phyloP scores from a whole-genome alignment of 495 filamentous ascomycete species.

The Pseudevernia furfuracea region DNA sequence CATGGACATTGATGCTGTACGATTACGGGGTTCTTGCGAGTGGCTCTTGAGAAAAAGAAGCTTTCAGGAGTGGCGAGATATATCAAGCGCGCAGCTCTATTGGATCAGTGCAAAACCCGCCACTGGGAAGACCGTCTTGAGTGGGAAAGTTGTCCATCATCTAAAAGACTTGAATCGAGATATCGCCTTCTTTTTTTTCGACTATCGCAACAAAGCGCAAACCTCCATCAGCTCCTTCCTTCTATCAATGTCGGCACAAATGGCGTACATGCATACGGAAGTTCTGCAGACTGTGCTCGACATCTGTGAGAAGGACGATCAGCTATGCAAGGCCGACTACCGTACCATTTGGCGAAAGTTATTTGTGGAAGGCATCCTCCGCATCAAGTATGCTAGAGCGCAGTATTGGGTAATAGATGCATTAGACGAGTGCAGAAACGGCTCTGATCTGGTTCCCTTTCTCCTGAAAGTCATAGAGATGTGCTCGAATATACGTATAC shows the following conservation, averaged over 20 bases:
- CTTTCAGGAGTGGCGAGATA: slow-evolving; percentile 30
- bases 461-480: slow-evolving; percentile 25
- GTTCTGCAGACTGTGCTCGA: slow-evolving; percentile 24
- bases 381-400: slow-evolving; percentile 6
- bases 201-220: slow-evolving; percentile 28
- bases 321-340: slow-evolving; percentile 27
- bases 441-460: slow-evolving; percentile 26
- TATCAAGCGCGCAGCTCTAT: slow-evolving; percentile 21
- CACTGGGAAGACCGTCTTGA: slow-evolving; percentile 34
- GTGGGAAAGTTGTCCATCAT: slow-evolving; percentile 23
- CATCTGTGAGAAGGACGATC: slow-evolving; percentile 24
- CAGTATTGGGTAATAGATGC: slow-evolving; percentile 40
- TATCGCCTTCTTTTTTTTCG: slow-evolving; percentile 35
- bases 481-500: slow-evolving; percentile 26
- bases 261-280: slow-evolving; percentile 26
- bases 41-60: slow-evolving; percentile 28
- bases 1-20: slow-evolving; percentile 28
- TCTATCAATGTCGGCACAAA: slow-evolving; percentile 34
- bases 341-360: slow-evolving; percentile 35
- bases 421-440: slow-evolving; percentile 33
- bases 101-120: slow-evolving; percentile 34
- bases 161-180: slow-evolving; percentile 18
- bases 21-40: slow-evolving; percentile 31
- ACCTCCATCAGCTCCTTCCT: slow-evolving; percentile 28
- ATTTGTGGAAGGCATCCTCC: slow-evolving; percentile 31